These are phyloP conservation scores for Inosperma sp. DNA, from an alignment of 768 basidiomycete genomes.

Conservation along the genomic window DNA sequence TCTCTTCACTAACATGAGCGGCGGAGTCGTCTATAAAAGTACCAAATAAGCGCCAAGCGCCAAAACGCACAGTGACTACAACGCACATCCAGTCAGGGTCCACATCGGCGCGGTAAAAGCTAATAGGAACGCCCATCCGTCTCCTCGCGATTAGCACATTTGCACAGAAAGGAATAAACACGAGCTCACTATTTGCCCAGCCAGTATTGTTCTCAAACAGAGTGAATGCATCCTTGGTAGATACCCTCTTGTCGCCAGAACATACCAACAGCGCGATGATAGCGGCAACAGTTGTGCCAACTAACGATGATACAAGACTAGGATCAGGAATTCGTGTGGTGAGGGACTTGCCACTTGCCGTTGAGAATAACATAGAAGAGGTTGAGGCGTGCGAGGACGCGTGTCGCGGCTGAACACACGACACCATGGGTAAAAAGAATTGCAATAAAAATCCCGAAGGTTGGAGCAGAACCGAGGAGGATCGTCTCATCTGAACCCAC, in stretches of 20 bases:
- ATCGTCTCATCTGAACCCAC: conserved; percentile 53
- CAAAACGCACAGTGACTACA: background rate
- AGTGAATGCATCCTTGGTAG: conserved; percentile 64
- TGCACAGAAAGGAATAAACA: background rate
- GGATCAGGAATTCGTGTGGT: background rate
- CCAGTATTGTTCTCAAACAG: conserved; percentile 68
- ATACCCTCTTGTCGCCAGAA: conserved; percentile 54
- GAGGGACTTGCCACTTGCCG: conserved; percentile 32
- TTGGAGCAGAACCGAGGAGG: conserved; percentile 53
- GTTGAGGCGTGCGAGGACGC: conserved; percentile 61
- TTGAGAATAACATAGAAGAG: conserved; percentile 66
- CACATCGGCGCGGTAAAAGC: conserved; percentile 76
- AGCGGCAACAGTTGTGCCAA: conserved; percentile 60
- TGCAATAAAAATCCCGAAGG: conserved; percentile 61
- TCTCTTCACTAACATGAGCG: conserved; percentile 71
- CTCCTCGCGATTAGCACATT: conserved; percentile 30
- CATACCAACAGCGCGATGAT: conserved; percentile 56
- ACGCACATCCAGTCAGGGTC: conserved; percentile 72
- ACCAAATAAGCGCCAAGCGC: conserved; percentile 6
- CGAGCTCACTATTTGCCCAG: conserved; percentile 52
- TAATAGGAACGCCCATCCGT: conserved; percentile 69
- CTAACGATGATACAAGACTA: conserved; percentile 29
- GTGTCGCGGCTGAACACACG: conserved; percentile 67
- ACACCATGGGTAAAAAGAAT: conserved; percentile 65
- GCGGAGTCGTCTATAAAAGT: conserved; percentile 60